These are phyloP conservation scores for Ceriops decandra DNA, from an alignment of 345 rosid genomes.

Conservation along the genomic window DNA sequence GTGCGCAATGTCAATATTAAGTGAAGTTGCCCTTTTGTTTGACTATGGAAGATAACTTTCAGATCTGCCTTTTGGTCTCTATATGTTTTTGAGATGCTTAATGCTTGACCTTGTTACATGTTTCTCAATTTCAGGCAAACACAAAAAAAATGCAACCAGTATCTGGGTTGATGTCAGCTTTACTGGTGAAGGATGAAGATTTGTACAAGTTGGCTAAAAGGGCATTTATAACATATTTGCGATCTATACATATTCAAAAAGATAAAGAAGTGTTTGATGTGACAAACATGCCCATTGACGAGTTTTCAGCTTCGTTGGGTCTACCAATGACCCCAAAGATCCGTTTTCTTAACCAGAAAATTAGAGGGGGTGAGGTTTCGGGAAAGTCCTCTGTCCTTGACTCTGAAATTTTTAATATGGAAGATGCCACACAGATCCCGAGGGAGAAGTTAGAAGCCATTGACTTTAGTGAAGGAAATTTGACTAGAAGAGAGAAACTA, in stretches of 20 bases:
- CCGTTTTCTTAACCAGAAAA: constrained; percentile 54
- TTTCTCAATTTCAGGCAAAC: constrained; percentile 53
- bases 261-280: constrained; percentile 92
- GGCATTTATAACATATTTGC: constrained; percentile 78
- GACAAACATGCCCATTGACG: constrained; percentile 56
- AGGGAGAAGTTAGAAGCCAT: constrained; percentile 32
- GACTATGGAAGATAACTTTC: not conserved
- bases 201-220: constrained; percentile 71
- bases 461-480: constrained; percentile 23
- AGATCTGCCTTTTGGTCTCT: not conserved
- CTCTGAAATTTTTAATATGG: constrained; percentile 25
- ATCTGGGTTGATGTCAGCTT: constrained; percentile 55
- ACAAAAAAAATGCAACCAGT: constrained; percentile 60
- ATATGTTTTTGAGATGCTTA: not conserved
- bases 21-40: not conserved
- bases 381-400: constrained; percentile 35
- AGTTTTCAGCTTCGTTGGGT: constrained; percentile 87
- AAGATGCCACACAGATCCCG: constrained; percentile 23
- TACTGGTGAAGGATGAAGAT: constrained; percentile 67
- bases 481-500: constrained; percentile 9
- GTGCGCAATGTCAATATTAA: constrained; percentile 28
- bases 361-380: constrained; percentile 32
- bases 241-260: constrained; percentile 72
- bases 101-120: constrained; percentile 5
- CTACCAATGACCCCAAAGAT: constrained; percentile 81